Evolutionary conservation across 78 protist species (phyloP).

Genomic region (Creolimax fragrantissima): DNA sequence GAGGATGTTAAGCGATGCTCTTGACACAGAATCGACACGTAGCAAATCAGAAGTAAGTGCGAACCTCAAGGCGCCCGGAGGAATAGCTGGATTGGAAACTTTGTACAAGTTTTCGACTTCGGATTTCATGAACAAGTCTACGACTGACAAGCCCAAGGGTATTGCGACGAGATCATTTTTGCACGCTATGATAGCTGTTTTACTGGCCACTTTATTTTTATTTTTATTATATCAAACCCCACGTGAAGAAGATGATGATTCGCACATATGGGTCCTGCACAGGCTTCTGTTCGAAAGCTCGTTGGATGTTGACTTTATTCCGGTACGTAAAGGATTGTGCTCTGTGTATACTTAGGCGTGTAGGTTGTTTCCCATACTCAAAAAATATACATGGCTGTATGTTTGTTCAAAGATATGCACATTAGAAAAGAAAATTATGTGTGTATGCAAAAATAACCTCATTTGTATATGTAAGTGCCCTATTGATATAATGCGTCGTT

Average conservation of each 20-base stretch:
- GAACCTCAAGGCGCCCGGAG: too few species aligned
- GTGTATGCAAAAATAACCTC: too few species aligned
- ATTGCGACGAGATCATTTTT: neutral
- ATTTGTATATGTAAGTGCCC: neutral
- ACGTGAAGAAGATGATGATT: neutral
- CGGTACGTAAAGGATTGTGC: neutral
- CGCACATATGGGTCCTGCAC: neutral
- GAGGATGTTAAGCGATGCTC: too few species aligned
- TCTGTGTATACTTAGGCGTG: neutral
- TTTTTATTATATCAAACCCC: neutral
- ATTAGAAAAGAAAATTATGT: neutral
- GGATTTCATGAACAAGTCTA: neutral
- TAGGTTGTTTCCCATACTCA: neutral
- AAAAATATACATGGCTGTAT: neutral
- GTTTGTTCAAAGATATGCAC: neutral
- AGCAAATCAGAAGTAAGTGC: too few species aligned
- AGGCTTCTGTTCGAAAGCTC: neutral
- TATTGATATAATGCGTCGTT: neutral
- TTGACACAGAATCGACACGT: too few species aligned
- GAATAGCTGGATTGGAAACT: neutral
- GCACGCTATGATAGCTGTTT: neutral
- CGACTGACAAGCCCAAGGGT: neutral
- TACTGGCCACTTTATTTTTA: neutral
- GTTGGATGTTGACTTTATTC: neutral
- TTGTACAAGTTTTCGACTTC: neutral